Conservation (phyloP, 169 alveolate species). For the Plasmodium chabaudi region DNA sequence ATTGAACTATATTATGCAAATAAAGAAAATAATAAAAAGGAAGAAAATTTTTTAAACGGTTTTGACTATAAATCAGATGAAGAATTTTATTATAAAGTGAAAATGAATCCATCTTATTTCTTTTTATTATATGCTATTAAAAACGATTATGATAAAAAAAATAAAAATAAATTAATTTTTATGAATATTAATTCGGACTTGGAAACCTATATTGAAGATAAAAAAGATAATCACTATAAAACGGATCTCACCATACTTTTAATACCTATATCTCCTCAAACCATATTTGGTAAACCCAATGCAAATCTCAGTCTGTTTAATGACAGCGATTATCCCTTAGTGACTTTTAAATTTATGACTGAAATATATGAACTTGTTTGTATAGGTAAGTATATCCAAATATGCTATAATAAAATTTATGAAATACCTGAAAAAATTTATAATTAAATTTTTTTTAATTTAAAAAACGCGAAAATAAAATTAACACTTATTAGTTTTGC, state of each 20-base stretch:
- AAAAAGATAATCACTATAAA: slow-evolving; percentile 24
- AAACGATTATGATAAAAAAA: slow-evolving; percentile 67
- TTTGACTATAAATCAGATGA: slow-evolving; percentile 48
- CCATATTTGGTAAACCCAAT: slow-evolving; percentile 25
- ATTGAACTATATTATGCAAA: slow-evolving; percentile 44
- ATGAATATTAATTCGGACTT: slow-evolving; percentile 63
- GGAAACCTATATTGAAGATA: slow-evolving; percentile 64
- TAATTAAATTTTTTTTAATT: not conserved
- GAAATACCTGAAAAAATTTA: not conserved
- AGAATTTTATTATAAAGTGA: slow-evolving; percentile 55
- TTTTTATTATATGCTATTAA: slow-evolving; percentile 62
- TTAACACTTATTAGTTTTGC: not conserved
- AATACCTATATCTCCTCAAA: slow-evolving; percentile 49
- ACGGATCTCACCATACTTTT: slow-evolving; percentile 32
- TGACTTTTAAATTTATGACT: slow-evolving; percentile 53
- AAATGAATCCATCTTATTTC: slow-evolving; percentile 52
- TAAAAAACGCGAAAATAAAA: not conserved
- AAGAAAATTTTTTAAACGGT: slow-evolving; percentile 5
- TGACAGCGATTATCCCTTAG: slow-evolving; percentile 58
- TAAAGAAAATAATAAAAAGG: slow-evolving; percentile 4
- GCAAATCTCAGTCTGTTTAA: slow-evolving; percentile 56
- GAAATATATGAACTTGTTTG: slow-evolving; percentile 45
- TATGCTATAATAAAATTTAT: not conserved
- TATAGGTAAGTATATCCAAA: slow-evolving; percentile 26
- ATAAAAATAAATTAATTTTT: slow-evolving; percentile 53